Evolutionary conservation across 148 eudicot species (phyloP).

Genomic region (Mesembryanthemum crystallinum): DNA sequence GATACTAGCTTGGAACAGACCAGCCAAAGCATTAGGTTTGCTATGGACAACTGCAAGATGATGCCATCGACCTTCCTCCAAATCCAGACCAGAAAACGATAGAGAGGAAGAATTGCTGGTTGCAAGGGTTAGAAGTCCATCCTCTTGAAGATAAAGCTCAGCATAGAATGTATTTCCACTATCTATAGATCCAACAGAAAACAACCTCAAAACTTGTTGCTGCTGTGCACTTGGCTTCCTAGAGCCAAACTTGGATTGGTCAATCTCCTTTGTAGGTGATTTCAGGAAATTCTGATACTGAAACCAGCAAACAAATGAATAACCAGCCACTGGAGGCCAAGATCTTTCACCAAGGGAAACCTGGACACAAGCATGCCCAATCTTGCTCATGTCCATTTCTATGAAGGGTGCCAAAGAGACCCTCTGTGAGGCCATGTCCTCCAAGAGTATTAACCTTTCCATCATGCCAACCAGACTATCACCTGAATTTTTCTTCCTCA

Average conservation of each 20-base stretch:
- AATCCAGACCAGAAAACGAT: slow-evolving; percentile 80
- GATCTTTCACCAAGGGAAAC: slow-evolving; percentile 96
- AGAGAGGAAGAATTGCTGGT: slow-evolving; percentile 85
- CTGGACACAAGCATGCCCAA: slow-evolving; percentile 91
- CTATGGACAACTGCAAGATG: slow-evolving; percentile 97
- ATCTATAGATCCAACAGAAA: slow-evolving; percentile 86
- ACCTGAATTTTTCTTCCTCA: slow-evolving; percentile 68
- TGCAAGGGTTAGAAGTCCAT: slow-evolving; percentile 84
- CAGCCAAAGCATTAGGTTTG: slow-evolving; percentile 99
- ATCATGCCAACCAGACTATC: slow-evolving; percentile 78
- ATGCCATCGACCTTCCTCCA: slow-evolving; percentile 97
- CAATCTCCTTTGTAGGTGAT: slow-evolving; percentile 55
- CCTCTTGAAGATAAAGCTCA: slow-evolving; percentile 89
- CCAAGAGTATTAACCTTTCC: slow-evolving; percentile 76
- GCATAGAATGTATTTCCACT: slow-evolving; percentile 72
- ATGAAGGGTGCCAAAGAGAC: slow-evolving; percentile 90
- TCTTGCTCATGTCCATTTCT: slow-evolving; percentile 94
- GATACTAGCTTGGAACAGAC: slow-evolving; percentile 96
- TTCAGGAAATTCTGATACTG: slow-evolving; percentile 73
- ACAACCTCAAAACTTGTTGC: slow-evolving; percentile 66
- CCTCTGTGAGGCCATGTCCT: slow-evolving; percentile 71
- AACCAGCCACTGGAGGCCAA: slow-evolving; percentile 99
- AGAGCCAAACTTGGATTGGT: slow-evolving; percentile 47
- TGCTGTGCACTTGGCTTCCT: slow-evolving; percentile 42
- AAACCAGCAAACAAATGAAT: slow-evolving; percentile 99